These are phyloP conservation scores for Thraustochytrium striatum DNA, from an alignment of 352 stramenopile species.

Conservation along the genomic window DNA sequence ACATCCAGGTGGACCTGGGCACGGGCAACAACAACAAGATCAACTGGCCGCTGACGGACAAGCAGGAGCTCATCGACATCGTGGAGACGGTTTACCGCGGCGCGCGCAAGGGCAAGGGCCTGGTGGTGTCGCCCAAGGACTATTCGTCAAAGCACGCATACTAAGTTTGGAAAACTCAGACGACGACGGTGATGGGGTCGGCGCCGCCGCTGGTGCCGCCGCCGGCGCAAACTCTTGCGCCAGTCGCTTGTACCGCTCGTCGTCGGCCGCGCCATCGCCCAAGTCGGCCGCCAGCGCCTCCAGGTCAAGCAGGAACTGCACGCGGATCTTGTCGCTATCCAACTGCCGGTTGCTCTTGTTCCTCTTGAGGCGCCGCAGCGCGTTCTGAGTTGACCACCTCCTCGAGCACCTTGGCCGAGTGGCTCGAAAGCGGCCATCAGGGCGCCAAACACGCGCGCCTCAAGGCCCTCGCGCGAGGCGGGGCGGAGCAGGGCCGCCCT, in stretches of 20 bases:
- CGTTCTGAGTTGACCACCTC: conserved; percentile 50
- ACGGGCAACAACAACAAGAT: conserved; percentile 99
- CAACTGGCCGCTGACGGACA: conserved; percentile 94
- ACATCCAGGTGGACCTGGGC: conserved; percentile 99
- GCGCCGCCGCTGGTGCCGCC: not conserved
- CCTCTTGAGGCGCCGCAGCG: conserved; percentile 18
- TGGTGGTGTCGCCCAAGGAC: conserved; percentile 97
- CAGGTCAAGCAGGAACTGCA: conserved; percentile 51
- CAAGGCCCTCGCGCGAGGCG: no score
- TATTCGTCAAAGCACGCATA: conserved; percentile 89
- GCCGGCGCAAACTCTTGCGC: not conserved
- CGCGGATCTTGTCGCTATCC: conserved; percentile 55
- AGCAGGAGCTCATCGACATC: conserved; percentile 98
- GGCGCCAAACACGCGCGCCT: no score
- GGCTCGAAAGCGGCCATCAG: not conserved
- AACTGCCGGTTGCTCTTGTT: conserved; percentile 49
- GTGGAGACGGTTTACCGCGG: conserved; percentile 98
- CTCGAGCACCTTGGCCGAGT: conserved; percentile 30
- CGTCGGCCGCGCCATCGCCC: not conserved
- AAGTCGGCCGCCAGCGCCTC: not conserved
- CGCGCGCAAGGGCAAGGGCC: conserved; percentile 89
- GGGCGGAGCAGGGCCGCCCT: no score
- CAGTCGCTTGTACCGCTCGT: not conserved
- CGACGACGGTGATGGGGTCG: no score
- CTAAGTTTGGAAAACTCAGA: not conserved